Evolutionary conservation across 768 basidiomycete species (phyloP), one percentile per base, ranked within the genome.

Genomic region (Austroboletus eburneus): DNA sequence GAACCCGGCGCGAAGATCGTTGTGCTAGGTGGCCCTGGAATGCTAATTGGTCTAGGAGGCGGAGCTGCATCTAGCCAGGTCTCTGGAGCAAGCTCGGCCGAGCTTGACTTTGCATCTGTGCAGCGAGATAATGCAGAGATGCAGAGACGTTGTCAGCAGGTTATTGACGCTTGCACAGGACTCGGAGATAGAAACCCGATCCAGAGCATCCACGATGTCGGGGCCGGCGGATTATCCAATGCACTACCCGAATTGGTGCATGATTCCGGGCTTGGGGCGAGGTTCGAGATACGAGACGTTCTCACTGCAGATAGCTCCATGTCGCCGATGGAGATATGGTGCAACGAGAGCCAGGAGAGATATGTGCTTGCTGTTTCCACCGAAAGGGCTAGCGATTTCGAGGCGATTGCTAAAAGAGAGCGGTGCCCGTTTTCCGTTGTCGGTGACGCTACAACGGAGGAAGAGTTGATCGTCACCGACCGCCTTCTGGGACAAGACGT

Each of bases 311-410:
- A 98, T 64, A 75, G 78, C 20, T 86, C 87, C 32, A 91, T 99
- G 90, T 93, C 91, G 4, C 96, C 96, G 0, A 97, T 99, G 95
- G 95, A 98, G 70, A 97, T 98, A 41, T 99, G 96, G 96, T 98
- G 96, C 64, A 99, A 99, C 68, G 96, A 99, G 69, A 87, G 85
- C 54, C 96, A 98, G 71, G 96, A 98, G 60, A 84, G 96, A 32
- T 99, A 98, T 63, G 96, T 98, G 23, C 77, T 98, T 24, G 96
- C 96, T 9, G 78, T 99, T 49, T 79, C 80, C 1, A 79, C 81
- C 2, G 75, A 78, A 16, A 78, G 77, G 47, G 71, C 82, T 18
- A 65, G 69, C 2, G 65, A 69, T 5, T 98, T 99, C 67, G 81
- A 83, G 57, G 69, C 57, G 12, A 84, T 98, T 36, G 91, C 91